Conservation (phyloP, 306 rosid species). For the Medicago arabica region DNA sequence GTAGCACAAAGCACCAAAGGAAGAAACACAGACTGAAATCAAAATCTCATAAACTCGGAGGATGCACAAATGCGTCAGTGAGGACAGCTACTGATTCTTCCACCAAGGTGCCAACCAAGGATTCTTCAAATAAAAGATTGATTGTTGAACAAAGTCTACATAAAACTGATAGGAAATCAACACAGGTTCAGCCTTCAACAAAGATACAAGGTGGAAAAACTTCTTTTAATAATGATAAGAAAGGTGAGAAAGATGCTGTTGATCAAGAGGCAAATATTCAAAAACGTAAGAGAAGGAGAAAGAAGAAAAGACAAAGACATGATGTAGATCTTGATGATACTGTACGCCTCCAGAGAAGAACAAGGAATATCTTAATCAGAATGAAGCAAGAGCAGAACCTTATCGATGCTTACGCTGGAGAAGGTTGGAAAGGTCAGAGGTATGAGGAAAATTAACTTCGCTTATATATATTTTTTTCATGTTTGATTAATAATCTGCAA, state of each 20-base stretch:
- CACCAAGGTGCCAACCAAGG: constrained; percentile 46
- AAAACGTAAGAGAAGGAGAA: constrained; percentile 54
- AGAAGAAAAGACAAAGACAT: constrained; percentile 55
- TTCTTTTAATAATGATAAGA: constrained; percentile 36
- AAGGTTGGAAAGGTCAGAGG: constrained; percentile 99
- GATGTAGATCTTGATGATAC: constrained; percentile 73
- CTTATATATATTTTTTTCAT: neutral
- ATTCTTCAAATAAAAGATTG: constrained; percentile 45
- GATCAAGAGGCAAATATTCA: constrained; percentile 50
- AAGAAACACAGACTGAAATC: constrained; percentile 56
- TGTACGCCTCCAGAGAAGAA: constrained; percentile 78
- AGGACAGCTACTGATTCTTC: constrained; percentile 43
- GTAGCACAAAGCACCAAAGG: constrained; percentile 47
- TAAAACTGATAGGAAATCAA: constrained; percentile 50
- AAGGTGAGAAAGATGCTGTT: constrained; percentile 41
- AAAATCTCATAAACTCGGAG: constrained; percentile 45
- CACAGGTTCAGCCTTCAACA: constrained; percentile 47
- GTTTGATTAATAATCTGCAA: neutral
- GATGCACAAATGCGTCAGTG: constrained; percentile 48
- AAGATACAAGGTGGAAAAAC: constrained; percentile 49
- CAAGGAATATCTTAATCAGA: constrained; percentile 81
- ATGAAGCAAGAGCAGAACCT: constrained; percentile 95
- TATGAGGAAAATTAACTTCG: constrained; percentile 31
- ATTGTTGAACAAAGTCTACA: constrained; percentile 37
- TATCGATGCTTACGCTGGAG: constrained; percentile 94